Evolutionary conservation across 345 rosid species (phyloP), one percentile per base, ranked within the genome.

Genomic region (Corchorus capsularis): DNA sequence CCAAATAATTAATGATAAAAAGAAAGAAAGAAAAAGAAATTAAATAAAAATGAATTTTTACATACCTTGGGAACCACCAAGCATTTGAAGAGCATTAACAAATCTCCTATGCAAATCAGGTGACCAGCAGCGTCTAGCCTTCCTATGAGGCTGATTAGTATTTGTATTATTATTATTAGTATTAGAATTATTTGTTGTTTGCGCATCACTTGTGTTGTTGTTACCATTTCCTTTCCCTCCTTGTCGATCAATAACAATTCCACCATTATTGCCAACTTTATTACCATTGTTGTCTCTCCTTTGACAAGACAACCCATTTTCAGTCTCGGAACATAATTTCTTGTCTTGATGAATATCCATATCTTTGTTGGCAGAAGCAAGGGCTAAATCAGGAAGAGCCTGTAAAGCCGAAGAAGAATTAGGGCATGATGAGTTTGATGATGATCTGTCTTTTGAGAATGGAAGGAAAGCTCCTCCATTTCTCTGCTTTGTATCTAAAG

Each of bases 21-120:
- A n/a, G n/a, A n/a, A n/a, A n/a, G n/a, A n/a, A n/a, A n/a, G n/a
- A n/a, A n/a, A n/a, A n/a, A n/a, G n/a, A n/a, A n/a, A n/a, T n/a
- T n/a, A n/a, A n/a, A n/a, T n/a, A n/a, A 27, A 27, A 27, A 27
- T 27, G 27, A 27, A 27, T 27, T 27, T 27, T 0, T 27, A 27
- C 1, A 27, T 92, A 96, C 99, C 98, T 94, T 96, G 99, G 69
- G 99, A 94, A 45, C 99, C 99, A 39, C 99, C 99, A 11, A 96
- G 96, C 97, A 94, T 89, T 78, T 96, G 99, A 43, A 96, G 94
- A 62, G 99, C 99, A 82, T 86, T 89, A 4, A 96, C 97, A 75
- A 96, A 96, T 87, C 98, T 82, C 47, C 99, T 82, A 82, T 96
- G 99, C 87, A 96, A 86, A 74, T 96, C 99, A 2, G 99, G 99